Conservation (phyloP, 495 filamentous ascomycete species). For the Neurospora sp. region DNA sequence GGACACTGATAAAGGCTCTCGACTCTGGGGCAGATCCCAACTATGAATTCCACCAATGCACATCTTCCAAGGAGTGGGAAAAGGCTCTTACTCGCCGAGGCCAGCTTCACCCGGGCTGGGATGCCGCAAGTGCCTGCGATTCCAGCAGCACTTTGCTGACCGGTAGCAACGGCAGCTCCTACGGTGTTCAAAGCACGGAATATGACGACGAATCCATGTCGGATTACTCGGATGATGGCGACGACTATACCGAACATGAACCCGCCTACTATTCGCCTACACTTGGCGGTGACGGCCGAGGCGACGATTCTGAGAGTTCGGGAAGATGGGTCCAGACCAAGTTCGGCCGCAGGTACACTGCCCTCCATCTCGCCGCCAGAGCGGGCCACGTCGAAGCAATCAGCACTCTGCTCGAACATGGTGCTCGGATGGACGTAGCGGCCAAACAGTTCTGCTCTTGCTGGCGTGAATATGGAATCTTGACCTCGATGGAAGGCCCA, state of each 20-base stretch:
- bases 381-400: slow-evolving; percentile 23
- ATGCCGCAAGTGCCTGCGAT: background rate
- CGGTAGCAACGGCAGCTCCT: background rate
- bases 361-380: slow-evolving; percentile 29
- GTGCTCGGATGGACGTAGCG: slow-evolving; percentile 14
- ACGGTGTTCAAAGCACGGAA: slow-evolving; percentile 1
- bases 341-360: slow-evolving; percentile 10
- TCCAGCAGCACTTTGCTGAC: background rate
- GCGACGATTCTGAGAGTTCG: background rate
- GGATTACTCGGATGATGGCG: background rate
- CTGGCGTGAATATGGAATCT: slow-evolving; percentile 10
- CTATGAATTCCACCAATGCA: slow-evolving; percentile 11
- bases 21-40: slow-evolving; percentile 18
- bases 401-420: slow-evolving; percentile 18
- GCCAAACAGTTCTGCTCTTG: slow-evolving; percentile 25
- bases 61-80: slow-evolving; percentile 10
- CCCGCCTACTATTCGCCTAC: background rate
- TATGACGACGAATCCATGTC: slow-evolving; percentile 9
- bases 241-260: background rate
- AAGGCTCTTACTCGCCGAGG: background rate
- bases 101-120: background rate
- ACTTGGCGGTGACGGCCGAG: background rate
- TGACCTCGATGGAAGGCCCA: slow-evolving; percentile 15
- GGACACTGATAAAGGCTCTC: slow-evolving; percentile 16
- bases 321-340: background rate